These are phyloP conservation scores for Colletotrichum somersetense DNA, from an alignment of 2,329 filamentous ascomycete genomes.

Conservation along the genomic window DNA sequence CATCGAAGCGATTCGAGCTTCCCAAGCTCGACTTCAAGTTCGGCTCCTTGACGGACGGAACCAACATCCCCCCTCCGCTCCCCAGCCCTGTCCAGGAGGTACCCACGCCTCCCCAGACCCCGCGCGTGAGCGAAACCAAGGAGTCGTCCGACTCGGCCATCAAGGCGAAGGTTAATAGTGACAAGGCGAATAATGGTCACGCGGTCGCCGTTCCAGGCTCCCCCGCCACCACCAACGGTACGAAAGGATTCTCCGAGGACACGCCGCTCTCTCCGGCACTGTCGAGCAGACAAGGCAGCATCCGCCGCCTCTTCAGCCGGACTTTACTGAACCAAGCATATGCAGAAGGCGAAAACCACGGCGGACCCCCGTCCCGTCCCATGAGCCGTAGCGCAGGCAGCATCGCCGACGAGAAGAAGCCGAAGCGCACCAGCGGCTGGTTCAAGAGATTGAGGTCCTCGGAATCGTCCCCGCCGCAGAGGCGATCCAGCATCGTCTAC, in stretches of 20 bases:
- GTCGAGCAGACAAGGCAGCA: conserved; percentile 66
- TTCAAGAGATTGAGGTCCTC: conserved; percentile 66
- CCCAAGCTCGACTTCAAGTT: conserved; percentile 71
- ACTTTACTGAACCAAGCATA: conserved; percentile 67
- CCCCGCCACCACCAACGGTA: conserved; percentile 51
- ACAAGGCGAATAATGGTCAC: conserved; percentile 44
- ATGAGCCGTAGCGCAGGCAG: conserved; percentile 64
- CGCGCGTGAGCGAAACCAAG: conserved; percentile 45
- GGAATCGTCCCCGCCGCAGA: conserved; percentile 51
- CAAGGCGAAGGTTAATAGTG: conserved; percentile 41
- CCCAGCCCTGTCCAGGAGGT: conserved; percentile 67
- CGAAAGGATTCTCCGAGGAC: conserved; percentile 65
- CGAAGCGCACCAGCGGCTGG: conserved; percentile 70
- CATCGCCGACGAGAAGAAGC: conserved; percentile 64
- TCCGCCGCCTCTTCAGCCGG: conserved; percentile 69
- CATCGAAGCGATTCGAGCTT: conserved; percentile 64
- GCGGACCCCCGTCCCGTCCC: conserved; percentile 56
- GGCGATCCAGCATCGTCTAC: conserved; percentile 58
- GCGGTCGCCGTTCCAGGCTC: conserved; percentile 35
- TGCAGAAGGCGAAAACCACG: conserved; percentile 62
- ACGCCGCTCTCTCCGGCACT: conserved; percentile 64
- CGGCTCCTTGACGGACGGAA: conserved; percentile 70
- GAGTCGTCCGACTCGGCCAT: conserved; percentile 42
- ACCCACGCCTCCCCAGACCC: conserved; percentile 58
- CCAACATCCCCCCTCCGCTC: conserved; percentile 69